These are phyloP conservation scores for Phaeolepiota aurea DNA, from an alignment of 768 basidiomycete genomes.

Conservation along the genomic window DNA sequence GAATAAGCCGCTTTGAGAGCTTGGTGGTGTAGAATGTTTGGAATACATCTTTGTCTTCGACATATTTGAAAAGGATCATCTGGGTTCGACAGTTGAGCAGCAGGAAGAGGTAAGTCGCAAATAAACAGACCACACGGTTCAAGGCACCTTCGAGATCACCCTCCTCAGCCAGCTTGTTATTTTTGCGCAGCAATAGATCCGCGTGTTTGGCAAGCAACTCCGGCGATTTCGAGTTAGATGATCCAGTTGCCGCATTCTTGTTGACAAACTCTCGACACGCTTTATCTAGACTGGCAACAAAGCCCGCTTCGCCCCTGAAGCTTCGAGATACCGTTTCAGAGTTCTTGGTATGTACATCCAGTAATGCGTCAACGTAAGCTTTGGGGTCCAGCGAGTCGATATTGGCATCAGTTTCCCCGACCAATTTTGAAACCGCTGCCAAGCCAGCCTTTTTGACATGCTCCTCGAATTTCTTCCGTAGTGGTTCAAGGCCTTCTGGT, in stretches of 20 bases:
- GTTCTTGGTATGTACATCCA: conserved; percentile 91
- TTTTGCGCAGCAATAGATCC: conserved; percentile 85
- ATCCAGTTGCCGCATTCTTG: conserved; percentile 81
- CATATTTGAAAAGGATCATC: conserved; percentile 98
- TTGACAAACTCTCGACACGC: conserved; percentile 96
- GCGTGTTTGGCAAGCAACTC: conserved; percentile 90
- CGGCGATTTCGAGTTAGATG: conserved; percentile 82
- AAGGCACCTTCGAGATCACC: conserved; percentile 84
- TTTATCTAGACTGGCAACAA: conserved; percentile 89
- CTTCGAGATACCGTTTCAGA: conserved; percentile 80
- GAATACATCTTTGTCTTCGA: conserved; percentile 98
- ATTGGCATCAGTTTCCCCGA: conserved; percentile 44
- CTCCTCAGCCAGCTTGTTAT: conserved; percentile 91
- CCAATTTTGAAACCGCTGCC: conserved; percentile 69
- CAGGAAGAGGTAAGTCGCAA: conserved; percentile 11
- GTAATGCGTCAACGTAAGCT: conserved; percentile 85
- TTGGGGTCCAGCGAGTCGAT: conserved; percentile 78
- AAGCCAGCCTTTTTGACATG: conserved; percentile 91
- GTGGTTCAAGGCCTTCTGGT: conserved; percentile 80
- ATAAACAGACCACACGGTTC: conserved; percentile 69
- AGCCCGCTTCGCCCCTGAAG: conserved; percentile 89
- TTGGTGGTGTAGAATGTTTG: conserved; percentile 96
- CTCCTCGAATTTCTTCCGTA: conserved; percentile 88
- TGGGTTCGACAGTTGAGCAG: conserved; percentile 18
- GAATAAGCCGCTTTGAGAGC: conserved; percentile 86